A percentile compares a stretch with the other conserved stretches of the same genome.
These are phyloP conservation scores for Trichosporon ovoides DNA, from an alignment of 1,284 basidiomycete species.

Conservation along the genomic window DNA sequence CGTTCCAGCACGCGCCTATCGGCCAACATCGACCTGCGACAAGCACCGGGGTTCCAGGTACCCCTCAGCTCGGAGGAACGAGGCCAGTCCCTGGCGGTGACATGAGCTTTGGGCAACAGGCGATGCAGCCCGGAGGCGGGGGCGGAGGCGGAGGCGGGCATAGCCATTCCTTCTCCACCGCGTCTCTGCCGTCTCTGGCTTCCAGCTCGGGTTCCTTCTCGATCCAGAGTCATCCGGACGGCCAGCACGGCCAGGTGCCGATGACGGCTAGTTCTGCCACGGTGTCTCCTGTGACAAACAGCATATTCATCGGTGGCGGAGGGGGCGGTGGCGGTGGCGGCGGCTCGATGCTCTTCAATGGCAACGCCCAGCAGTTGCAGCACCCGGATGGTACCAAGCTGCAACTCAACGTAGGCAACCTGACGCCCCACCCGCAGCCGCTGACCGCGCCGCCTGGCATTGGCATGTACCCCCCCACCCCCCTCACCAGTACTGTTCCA, in stretches of 20 bases:
- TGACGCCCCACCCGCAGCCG: neutral
- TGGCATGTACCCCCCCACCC: constrained; percentile 1
- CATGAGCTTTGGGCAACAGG: constrained; percentile 1
- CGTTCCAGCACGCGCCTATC: constrained; percentile 8
- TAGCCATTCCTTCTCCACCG: constrained; percentile 20
- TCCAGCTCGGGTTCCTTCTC: constrained; percentile 21
- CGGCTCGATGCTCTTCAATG: constrained; percentile 3
- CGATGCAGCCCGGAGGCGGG: neutral
- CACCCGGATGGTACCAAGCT: neutral
- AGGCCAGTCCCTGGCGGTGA: constrained; percentile 1
- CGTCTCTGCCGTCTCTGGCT: constrained; percentile 20
- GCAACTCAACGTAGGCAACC: neutral
- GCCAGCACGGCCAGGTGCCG: neutral
- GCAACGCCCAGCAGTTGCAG: neutral
- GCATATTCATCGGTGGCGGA: neutral
- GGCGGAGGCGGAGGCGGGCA: constrained; percentile 7
- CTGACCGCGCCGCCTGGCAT: neutral
- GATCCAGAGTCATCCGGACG: constrained; percentile 12
- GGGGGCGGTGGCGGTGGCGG: no score
- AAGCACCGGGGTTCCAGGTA: constrained; percentile 2
- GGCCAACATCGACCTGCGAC: constrained; percentile 12
- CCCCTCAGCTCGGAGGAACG: neutral
- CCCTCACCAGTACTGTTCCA: neutral
- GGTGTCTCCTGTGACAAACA: neutral
- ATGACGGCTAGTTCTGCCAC: neutral